Base-by-base conservation (phyloP, 2,329 filamentous ascomycete species). In the Lachnum nothofagi region DNA sequence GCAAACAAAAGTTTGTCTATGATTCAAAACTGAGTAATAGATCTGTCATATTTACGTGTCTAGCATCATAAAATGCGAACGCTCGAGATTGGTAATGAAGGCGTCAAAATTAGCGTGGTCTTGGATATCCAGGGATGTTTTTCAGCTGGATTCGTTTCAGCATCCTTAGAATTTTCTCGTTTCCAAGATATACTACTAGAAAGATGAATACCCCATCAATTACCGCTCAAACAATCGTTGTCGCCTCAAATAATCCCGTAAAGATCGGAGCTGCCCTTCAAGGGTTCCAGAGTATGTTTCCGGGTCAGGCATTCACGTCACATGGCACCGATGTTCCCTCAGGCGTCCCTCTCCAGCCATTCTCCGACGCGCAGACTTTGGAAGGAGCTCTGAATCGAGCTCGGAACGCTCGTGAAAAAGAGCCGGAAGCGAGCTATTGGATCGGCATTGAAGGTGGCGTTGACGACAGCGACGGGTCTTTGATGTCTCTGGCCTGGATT, bases 391-490 rank as follows among this genome's bases (percentile, higher is more conserved):
- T 60, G 27, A 72, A 71, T 54, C 60, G 69, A 9, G 68, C 65
- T 3, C 54, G 52, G 8, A 65, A 66, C 44, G 68, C 68, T 5
- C 62, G 57, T n/a, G 43, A 51, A 6, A 45, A 51, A 34, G 55
- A 60, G 17, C 63, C 65, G 2, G 53, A 63, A 19, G 69, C 66
- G 1, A 64, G 70, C 38, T 72, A 62, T 53, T 72, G 68, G 66
- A 57, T 72, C 27, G 70, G 70, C 4, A 63, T 72, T 16, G 70
- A 72, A 53, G 70, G 70, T 17, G 70, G 70, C 2, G 62, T 72
- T 3, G 66, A 70, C 29, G 55, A 57, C 8, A 52, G 54, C n/a
- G 47, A 56, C 8, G 54, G 44, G 6, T 42, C 60, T 7, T 57
- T 71, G 20, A 59, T 64, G 46, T 66, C 65, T 8, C 72, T 72